Conservation (phyloP, 495 filamentous ascomycete species). For the Penicillium maclennaniae region DNA sequence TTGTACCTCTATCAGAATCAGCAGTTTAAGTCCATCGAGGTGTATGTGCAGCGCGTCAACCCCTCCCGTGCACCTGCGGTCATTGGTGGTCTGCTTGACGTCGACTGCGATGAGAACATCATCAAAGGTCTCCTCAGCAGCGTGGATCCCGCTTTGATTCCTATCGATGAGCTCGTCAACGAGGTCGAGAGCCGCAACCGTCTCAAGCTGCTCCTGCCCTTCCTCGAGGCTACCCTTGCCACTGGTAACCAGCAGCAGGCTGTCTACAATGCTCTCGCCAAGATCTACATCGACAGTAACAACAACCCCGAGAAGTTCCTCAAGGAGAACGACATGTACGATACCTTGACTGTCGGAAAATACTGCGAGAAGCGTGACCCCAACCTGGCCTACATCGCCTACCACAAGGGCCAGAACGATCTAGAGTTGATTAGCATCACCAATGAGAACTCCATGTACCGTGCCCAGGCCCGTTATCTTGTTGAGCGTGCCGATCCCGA, state of each 20-base stretch:
- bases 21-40: constrained; percentile 98
- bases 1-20: constrained; percentile 98
- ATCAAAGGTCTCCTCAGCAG: constrained; percentile 92
- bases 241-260: constrained; percentile 95
- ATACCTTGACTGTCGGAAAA: constrained; percentile 87
- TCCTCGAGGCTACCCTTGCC: constrained; percentile 89
- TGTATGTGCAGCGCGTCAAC: constrained; percentile 99
- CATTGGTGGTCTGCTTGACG: constrained; percentile 91
- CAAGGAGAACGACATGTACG: constrained; percentile 97
- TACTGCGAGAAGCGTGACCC: constrained; percentile 99
- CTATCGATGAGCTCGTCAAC: constrained; percentile 91
- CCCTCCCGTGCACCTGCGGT: constrained; percentile 90
- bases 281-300: constrained; percentile 99
- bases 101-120: constrained; percentile 93
- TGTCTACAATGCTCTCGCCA: constrained; percentile 96
- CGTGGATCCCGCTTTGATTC: constrained; percentile 78
- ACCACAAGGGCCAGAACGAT: constrained; percentile 95
- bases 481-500: constrained; percentile 85
- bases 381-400: constrained; percentile 93
- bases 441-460: constrained; percentile 99
- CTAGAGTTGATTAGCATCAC: constrained; percentile 96
- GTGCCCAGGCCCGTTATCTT: constrained; percentile 91
- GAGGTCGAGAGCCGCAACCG: constrained; percentile 96
- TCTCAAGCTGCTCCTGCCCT: constrained; percentile 91
- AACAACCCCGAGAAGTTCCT: constrained; percentile 98